Evolutionary conservation across 805 yeast species (phyloP), one percentile per base, ranked within the genome.

Genomic region (Ogataea nitratoaversa): DNA sequence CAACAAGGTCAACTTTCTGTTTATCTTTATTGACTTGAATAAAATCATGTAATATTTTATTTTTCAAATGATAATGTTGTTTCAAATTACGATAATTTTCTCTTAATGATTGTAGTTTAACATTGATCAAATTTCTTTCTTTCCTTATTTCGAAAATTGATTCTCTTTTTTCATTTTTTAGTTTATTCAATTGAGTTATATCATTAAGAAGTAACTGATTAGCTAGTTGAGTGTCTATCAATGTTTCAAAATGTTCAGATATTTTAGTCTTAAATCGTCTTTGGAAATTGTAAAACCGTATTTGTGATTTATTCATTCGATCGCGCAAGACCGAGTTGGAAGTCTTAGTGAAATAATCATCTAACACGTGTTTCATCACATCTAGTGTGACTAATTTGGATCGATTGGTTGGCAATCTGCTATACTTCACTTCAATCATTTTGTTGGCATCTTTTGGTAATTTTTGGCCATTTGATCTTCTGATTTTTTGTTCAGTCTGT

Each of bases 141-240:
- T 50, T 36, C 16, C 68, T 50, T 1, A 54, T 42, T 7, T 57
- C 45, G 39, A 57, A 59, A 4, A 69, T 56, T 11, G 56, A 41
- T 5, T 36, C 24, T 31, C 73, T 49, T 12, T 59, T 39, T 2
- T 53, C 51, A 27, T 56, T 53, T 42, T 67, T 67, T 13, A 53
- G 50, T 11, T 36, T 36, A 37, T 57, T 63, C 5, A 58, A 45
- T 18, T 53, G 56, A 8, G 50, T 42, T 18, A 68, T 47, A 28
- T 65, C 61, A 19, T 50, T 49, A 11, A 52, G 37, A n/a, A 65
- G 47, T 18, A 57, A 47, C 32, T 66, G 61, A 46, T 65, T 68
- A 2, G 62, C 51, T 31, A 69, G 41, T 38, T 61, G 57, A 5
- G 63, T 38, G 47, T 69, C 74, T 24, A 68, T 51, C 19, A 66